Conservation (phyloP, 371 early-diverging fungal genomes). For the Mortierella sp. region DNA sequence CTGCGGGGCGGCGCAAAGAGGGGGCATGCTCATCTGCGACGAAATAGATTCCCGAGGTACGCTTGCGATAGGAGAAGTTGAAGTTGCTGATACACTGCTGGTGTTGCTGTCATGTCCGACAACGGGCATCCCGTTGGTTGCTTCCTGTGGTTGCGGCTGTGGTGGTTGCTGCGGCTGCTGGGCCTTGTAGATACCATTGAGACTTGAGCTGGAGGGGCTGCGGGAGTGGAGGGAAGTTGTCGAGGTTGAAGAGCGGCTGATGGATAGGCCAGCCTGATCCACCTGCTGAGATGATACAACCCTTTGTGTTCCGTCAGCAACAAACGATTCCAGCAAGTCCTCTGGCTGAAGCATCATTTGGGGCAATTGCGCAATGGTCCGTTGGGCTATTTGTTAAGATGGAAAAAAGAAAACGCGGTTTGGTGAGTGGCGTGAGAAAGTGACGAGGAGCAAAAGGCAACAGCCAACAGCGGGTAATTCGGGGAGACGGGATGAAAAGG, state of each 20-base stretch:
- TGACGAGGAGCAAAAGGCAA: background rate
- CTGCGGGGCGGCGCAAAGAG: background rate
- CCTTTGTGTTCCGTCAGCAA: conserved; percentile 52
- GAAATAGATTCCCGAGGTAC: conserved; percentile 32
- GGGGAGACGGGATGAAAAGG: background rate
- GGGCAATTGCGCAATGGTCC: conserved; percentile 55
- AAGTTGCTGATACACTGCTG: background rate
- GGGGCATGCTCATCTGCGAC: conserved; percentile 12
- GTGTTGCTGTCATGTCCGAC: conserved; percentile 9
- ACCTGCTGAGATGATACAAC: conserved; percentile 54
- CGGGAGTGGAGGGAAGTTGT: conserved; percentile 19
- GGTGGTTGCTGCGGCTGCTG: background rate
- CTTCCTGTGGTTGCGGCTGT: background rate
- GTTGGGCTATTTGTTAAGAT: conserved; percentile 32
- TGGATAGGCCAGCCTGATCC: conserved; percentile 40
- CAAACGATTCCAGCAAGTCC: conserved; percentile 52
- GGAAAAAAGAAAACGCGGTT: conserved; percentile 3
- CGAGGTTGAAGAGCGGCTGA: conserved; percentile 26
- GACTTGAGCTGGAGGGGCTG: conserved; percentile 17
- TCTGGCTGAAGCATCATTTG: conserved; percentile 57
- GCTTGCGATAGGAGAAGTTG: conserved; percentile 8
- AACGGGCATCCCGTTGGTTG: background rate
- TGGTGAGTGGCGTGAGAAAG: background rate
- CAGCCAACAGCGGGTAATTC: background rate
- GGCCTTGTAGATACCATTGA: background rate